Evolutionary conservation across 768 basidiomycete species (phyloP), one percentile per base, ranked within the genome.

Genomic region (Boletus sp.): DNA sequence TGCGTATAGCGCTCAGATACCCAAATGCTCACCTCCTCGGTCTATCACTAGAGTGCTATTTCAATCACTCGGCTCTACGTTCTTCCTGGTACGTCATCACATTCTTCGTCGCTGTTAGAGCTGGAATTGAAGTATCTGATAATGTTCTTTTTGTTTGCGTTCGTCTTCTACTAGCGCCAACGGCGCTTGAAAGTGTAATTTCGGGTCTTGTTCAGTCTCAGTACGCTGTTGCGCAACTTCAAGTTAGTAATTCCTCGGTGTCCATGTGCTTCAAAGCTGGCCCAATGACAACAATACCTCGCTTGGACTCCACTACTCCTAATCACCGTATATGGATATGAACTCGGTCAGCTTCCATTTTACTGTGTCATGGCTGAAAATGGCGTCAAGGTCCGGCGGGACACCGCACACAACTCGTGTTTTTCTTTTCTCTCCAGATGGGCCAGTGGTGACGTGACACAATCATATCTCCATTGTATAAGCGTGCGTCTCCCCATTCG

Each of bases 91-190:
- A 48, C 33, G 40, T 41, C 10, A 42, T 41, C n/a, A 18, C 32
- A 18, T 44, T 33, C 17, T 35, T 54, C 7, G 28, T 41, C 50
- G 50, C 24, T 4, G 57, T 59, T 59, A 47, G 29, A 52, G 29
- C 33, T 50, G 49, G 47, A 24, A 52, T 52, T 28, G 50, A 59
- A 40, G 17, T 40, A 29, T 41, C n/a, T 18, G 9, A 18, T 12
- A n/a, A 29, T n/a, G n/a, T 30, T 57, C 32, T 48, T 58, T 18
- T 37, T 17, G 20, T 57, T 40, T 37, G 5, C 24, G 24, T 3
- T 24, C 24, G 4, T 10, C 30, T 49, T 47, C 47, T 37, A n/a
- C 47, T 37, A n/a, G 7, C 41, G 32, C 10, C 12, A 18, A 17
- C 14, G 7, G 47, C 15, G 20, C 18, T 41, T 40, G 37, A n/a